phyloP scores from a whole-genome alignment of 371 early-diverging fungal species.

The Haplosporangium sp. region DNA sequence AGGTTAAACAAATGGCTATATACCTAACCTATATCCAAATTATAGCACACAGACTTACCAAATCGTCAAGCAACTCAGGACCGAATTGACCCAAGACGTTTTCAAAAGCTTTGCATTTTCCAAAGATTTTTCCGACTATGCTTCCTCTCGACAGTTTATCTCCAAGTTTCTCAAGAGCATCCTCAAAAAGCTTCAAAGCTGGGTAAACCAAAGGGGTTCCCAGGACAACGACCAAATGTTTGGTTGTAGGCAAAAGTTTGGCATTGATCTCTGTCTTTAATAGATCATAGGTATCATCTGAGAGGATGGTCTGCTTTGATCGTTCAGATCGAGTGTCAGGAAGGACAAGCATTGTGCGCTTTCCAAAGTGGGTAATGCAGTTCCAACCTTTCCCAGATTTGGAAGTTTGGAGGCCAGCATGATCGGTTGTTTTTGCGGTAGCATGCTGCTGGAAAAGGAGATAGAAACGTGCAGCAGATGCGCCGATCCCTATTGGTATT shows the following conservation, averaged over 20 bases:
- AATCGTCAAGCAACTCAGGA: conserved; percentile 84
- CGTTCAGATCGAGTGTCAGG: conserved; percentile 88
- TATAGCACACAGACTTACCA: conserved; percentile 53
- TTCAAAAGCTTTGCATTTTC: conserved; percentile 55
- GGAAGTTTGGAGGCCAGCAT: conserved; percentile 65
- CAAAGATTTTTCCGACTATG: conserved; percentile 54
- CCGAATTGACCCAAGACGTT: conserved; percentile 78
- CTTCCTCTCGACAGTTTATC: conserved; percentile 40
- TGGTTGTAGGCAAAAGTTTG: conserved; percentile 64
- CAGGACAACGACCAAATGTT: conserved; percentile 77
- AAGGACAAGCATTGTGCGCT: conserved; percentile 75
- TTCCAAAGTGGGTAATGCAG: conserved; percentile 73
- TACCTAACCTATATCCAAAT: no score
- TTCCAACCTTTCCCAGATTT: conserved; percentile 63
- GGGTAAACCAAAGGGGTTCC: conserved; percentile 86
- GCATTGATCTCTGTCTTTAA: conserved; percentile 67
- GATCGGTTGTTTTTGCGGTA: conserved; percentile 64
- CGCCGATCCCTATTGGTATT: conserved; percentile 60
- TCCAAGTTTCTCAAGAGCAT: conserved; percentile 51
- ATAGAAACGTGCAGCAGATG: conserved; percentile 81
- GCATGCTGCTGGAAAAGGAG: conserved; percentile 90
- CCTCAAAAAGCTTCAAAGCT: conserved; percentile 76
- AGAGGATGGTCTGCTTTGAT: conserved; percentile 71
- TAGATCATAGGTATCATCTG: conserved; percentile 69
- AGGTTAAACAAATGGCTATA: no score